phyloP scores from a whole-genome alignment of 176 grass and related monocot genomes.

The Aegilops speltoides region DNA sequence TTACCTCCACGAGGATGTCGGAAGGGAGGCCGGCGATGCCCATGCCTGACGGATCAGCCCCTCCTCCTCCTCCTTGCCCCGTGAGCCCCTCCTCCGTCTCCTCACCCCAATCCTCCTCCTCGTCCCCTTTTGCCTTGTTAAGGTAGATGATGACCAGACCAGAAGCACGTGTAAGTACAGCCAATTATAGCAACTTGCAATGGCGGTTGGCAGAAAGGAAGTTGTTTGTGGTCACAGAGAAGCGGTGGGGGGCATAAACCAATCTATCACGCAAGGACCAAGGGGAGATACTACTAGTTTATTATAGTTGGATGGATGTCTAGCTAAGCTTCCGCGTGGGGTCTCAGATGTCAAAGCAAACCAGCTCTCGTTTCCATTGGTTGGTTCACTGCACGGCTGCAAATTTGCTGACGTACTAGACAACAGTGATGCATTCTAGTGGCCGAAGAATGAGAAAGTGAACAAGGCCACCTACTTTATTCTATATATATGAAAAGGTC shows the following conservation, averaged over 20 bases:
- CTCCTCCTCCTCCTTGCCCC: background rate
- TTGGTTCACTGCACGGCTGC: background rate
- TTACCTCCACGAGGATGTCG: constrained; percentile 41
- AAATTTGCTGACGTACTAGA: background rate
- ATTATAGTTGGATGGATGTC: background rate
- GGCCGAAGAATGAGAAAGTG: background rate
- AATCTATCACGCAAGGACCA: constrained; percentile 4
- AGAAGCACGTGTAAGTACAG: constrained; percentile 30
- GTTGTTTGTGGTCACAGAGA: constrained; percentile 28
- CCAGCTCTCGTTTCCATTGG: background rate
- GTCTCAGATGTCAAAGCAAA: background rate
- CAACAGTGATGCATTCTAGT: background rate
- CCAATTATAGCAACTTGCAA: constrained; percentile 36
- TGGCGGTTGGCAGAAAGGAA: constrained; percentile 21
- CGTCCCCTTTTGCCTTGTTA: constrained; percentile 26
- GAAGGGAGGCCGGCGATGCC: constrained; percentile 31
- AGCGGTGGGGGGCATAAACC: constrained; percentile 1
- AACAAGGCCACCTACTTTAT: background rate
- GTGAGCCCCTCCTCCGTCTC: background rate
- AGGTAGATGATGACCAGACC: constrained; percentile 9
- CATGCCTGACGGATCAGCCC: constrained; percentile 7
- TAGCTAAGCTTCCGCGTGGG: background rate
- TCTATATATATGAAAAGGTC: background rate
- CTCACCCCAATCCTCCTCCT: background rate
- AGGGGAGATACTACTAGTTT: background rate